phyloP scores from a whole-genome alignment of 2,329 filamentous ascomycete species.

The Harringtonia aguacate region DNA sequence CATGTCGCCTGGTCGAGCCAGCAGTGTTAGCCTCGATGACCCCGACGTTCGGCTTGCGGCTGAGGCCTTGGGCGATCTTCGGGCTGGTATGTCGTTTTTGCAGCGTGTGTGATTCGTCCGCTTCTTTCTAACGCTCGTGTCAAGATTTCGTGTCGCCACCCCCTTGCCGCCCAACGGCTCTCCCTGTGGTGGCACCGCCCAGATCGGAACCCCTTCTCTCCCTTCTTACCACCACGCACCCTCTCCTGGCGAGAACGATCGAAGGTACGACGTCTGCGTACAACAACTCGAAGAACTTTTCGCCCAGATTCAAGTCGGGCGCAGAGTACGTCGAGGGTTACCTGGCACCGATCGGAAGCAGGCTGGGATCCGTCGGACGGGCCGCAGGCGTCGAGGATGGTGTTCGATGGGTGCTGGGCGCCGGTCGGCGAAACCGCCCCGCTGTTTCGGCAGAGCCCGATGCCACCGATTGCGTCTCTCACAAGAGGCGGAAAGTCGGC shows the following conservation, averaged over 20 bases:
- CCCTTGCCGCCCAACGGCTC: constrained; percentile 30
- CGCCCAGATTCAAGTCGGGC: constrained; percentile 73
- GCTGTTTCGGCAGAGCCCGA: constrained; percentile 30
- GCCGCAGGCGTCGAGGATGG: constrained; percentile 82
- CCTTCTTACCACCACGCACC: constrained; percentile 79
- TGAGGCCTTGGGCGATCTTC: constrained; percentile 63
- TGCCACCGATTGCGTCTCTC: constrained; percentile 29
- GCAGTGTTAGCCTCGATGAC: constrained; percentile 50
- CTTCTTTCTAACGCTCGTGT: constrained; percentile 12
- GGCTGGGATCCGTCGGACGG: constrained; percentile 71
- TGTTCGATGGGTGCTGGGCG: constrained; percentile 71
- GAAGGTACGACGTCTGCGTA: constrained; percentile 79
- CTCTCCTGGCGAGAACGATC: constrained; percentile 74
- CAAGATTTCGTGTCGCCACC: constrained; percentile 59
- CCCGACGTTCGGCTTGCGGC: constrained; percentile 61
- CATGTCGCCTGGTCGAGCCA: constrained; percentile 34
- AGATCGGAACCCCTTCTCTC: constrained; percentile 68
- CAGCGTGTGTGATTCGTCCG: not conserved
- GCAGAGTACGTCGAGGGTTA: constrained; percentile 87
- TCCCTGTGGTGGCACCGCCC: constrained; percentile 26
- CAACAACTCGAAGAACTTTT: constrained; percentile 79
- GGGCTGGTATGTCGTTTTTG: constrained; percentile 45
- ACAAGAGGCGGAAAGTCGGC: constrained; percentile 38
- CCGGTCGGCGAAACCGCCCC: constrained; percentile 39
- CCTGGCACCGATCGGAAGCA: constrained; percentile 76